Evolutionary conservation across 768 basidiomycete species (phyloP).

Genomic region (Kwoniella bestiolae): DNA sequence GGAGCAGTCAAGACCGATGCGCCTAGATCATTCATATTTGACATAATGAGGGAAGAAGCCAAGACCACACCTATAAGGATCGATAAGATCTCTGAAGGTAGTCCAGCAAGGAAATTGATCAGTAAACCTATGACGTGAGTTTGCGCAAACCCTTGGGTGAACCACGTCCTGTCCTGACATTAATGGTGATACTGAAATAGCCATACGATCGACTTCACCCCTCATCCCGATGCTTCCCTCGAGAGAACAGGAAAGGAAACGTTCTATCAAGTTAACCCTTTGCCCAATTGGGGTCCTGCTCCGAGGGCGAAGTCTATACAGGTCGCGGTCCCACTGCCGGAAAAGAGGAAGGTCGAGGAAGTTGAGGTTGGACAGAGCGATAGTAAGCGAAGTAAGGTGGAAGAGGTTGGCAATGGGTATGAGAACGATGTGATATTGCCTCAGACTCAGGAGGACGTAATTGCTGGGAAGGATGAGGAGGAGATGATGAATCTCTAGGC

Average conservation of each 20-base stretch:
- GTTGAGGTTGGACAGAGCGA: background rate
- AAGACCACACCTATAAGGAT: slow-evolving; percentile 79
- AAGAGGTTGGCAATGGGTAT: background rate
- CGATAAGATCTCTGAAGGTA: slow-evolving; percentile 76
- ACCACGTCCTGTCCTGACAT: background rate
- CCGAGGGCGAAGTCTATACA: slow-evolving; percentile 48
- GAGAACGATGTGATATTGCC: background rate
- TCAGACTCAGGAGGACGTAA: slow-evolving; percentile 8
- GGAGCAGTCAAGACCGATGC: slow-evolving; percentile 93
- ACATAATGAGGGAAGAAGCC: slow-evolving; percentile 83
- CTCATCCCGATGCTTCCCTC: slow-evolving; percentile 67
- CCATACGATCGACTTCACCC: slow-evolving; percentile 71
- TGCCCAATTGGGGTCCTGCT: slow-evolving; percentile 91
- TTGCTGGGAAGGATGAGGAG: slow-evolving; percentile 2
- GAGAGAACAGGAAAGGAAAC: slow-evolving; percentile 45
- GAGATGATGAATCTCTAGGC: slow-evolving; percentile 16
- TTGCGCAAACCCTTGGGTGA: background rate
- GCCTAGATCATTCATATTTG: slow-evolving; percentile 70
- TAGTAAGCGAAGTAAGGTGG: slow-evolving; percentile 10
- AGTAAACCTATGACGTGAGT: slow-evolving; percentile 70
- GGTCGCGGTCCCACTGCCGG: background rate
- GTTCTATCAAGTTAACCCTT: slow-evolving; percentile 72
- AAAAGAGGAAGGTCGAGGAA: slow-evolving; percentile 23
- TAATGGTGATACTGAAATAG: slow-evolving; percentile 20
- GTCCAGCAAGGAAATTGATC: slow-evolving; percentile 73